Evolutionary conservation across 306 rosid species (phyloP).

Genomic region (Casuarina equisetifolia): DNA sequence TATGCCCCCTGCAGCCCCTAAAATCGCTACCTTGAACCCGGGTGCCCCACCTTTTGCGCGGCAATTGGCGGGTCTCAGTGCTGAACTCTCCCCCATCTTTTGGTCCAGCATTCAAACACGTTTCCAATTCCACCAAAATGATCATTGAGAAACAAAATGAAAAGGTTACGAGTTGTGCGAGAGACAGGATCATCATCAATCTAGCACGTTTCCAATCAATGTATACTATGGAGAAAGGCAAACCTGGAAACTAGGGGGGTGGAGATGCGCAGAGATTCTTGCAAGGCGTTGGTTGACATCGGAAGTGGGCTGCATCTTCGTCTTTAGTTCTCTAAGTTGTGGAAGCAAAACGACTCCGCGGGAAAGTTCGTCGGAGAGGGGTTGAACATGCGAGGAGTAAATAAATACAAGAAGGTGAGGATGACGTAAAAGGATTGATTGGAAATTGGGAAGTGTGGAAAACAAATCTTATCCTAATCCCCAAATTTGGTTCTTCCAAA

Average conservation of each 20-base stretch:
- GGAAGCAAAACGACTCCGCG: not conserved
- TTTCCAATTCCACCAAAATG: constrained; percentile 4
- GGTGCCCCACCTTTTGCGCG: constrained; percentile 90
- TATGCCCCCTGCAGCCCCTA: constrained; percentile 97
- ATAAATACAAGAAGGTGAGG: constrained; percentile 2
- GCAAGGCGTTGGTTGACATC: constrained; percentile 55
- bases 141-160: not conserved
- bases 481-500: not conserved
- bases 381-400: not conserved
- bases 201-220: too few relatives aligned
- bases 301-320: constrained; percentile 38
- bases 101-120: constrained; percentile 2
- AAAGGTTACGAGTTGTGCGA: too few relatives aligned
- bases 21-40: constrained; percentile 85
- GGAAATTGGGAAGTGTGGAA: constrained; percentile 43
- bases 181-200: too few relatives aligned
- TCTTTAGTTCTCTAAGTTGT: not conserved
- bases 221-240: not conserved
- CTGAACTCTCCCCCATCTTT: constrained; percentile 49
- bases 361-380: not conserved
- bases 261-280: constrained; percentile 60
- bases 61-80: constrained; percentile 49
- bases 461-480: constrained; percentile 20
- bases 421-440: constrained; percentile 23
- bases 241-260: constrained; percentile 58